These are phyloP conservation scores for Tetracladium marchalianum DNA, from an alignment of 495 filamentous ascomycete genomes.

Conservation along the genomic window DNA sequence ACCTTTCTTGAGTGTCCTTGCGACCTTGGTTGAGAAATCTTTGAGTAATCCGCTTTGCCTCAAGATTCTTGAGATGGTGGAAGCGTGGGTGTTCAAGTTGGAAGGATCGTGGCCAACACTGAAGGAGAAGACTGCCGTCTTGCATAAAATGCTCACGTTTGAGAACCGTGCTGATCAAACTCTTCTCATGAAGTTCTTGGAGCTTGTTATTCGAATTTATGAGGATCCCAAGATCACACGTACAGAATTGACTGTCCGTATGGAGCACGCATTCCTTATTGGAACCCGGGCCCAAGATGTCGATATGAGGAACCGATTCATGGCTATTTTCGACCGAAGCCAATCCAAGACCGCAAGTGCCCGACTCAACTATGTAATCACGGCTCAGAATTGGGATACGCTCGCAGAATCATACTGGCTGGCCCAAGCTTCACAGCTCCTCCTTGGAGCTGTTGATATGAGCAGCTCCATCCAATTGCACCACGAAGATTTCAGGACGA, in stretches of 20 bases:
- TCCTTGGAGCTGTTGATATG: conserved; percentile 86
- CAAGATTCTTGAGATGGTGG: conserved; percentile 91
- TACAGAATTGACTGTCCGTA: conserved; percentile 87
- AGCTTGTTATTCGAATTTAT: conserved; percentile 94
- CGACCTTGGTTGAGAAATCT: conserved; percentile 90
- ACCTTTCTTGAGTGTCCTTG: conserved; percentile 88
- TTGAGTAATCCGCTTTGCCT: conserved; percentile 72
- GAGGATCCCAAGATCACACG: conserved; percentile 91
- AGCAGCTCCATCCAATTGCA: conserved; percentile 65
- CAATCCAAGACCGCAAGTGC: conserved; percentile 78
- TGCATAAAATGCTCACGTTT: conserved; percentile 96
- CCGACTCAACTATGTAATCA: conserved; percentile 76
- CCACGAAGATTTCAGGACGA: conserved; percentile 69
- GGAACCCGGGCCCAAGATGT: conserved; percentile 90
- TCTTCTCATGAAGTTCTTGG: conserved; percentile 82
- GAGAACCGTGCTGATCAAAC: conserved; percentile 73
- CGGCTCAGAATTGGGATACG: conserved; percentile 95
- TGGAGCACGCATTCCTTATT: conserved; percentile 97
- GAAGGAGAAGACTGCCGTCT: conserved; percentile 94
- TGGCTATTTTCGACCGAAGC: conserved; percentile 87
- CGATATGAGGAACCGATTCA: conserved; percentile 93
- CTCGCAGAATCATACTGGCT: conserved; percentile 94
- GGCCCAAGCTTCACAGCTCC: conserved; percentile 80
- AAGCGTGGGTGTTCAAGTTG: conserved; percentile 88
- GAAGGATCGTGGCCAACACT: conserved; percentile 89